Percentiles rank a stretch among this genome's conserved stretches.
Conservation (phyloP, 805 yeast genomes). For the Ogataea glucozyma region DNA sequence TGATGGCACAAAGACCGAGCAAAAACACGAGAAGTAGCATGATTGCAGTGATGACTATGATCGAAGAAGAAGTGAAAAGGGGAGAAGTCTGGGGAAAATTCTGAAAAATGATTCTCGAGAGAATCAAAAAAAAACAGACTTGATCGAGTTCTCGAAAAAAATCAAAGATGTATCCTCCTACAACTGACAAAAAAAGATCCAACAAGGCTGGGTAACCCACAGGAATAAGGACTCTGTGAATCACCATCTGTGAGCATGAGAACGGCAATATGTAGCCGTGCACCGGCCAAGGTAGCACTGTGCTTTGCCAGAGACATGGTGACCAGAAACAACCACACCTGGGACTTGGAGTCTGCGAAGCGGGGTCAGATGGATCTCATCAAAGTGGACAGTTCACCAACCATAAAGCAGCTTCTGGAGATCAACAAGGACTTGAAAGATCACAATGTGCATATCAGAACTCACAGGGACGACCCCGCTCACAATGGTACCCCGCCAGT, state of each 20-base stretch:
- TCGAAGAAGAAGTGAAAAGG: not conserved
- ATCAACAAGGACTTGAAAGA: constrained; percentile 18
- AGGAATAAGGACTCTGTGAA: too few relatives aligned
- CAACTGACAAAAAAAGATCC: too few relatives aligned
- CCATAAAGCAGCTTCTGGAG: constrained; percentile 19
- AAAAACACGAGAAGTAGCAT: constrained; percentile 7
- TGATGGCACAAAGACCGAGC: not conserved
- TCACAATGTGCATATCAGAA: constrained; percentile 19
- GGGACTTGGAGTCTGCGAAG: constrained; percentile 1
- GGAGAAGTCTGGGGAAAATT: not conserved
- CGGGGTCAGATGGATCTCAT: not conserved
- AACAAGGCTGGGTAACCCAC: too few relatives aligned
- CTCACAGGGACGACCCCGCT: not conserved
- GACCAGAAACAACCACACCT: not conserved
- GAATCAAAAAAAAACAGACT: too few relatives aligned
- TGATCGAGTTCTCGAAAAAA: too few relatives aligned
- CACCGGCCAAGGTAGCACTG: too few relatives aligned
- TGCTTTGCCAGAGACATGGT: not conserved
- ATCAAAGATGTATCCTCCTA: too few relatives aligned
- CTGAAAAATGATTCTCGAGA: too few relatives aligned
- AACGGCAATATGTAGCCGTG: not conserved
- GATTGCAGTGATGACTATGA: not conserved
- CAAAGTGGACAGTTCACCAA: constrained; percentile 11
- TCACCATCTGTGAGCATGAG: too few relatives aligned
- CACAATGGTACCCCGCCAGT: not conserved